Evolutionary conservation across 2,329 filamentous ascomycete genomes (phyloP).

Genomic region (Aspergillus piperis): DNA sequence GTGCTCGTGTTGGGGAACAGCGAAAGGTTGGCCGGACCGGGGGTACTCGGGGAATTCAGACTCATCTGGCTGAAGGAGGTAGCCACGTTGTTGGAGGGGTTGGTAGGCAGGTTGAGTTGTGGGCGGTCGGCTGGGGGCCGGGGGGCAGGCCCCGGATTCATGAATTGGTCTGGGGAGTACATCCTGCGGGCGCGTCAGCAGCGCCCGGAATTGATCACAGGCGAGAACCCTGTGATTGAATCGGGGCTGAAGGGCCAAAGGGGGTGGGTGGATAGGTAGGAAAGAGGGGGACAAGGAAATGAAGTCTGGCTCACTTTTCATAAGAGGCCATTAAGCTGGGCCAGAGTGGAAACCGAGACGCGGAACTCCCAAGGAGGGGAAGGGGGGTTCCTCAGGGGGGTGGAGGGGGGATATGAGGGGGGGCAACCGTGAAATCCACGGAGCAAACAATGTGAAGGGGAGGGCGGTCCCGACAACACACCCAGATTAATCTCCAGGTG

Average conservation of each 20-base stretch:
- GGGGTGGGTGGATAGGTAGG: background rate
- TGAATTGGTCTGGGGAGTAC: constrained; percentile 71
- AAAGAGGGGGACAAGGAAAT: background rate
- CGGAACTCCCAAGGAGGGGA: constrained; percentile 11
- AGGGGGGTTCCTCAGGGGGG: constrained; percentile 13
- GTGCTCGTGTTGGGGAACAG: constrained; percentile 70
- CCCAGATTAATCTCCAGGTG: background rate
- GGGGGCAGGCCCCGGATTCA: constrained; percentile 95
- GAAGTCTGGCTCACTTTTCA: constrained; percentile 34
- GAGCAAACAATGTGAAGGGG: background rate
- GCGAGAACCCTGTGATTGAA: background rate
- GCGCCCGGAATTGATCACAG: background rate
- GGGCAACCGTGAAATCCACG: background rate
- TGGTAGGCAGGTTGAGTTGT: constrained; percentile 73
- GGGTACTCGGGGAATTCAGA: constrained; percentile 65
- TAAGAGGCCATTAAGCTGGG: constrained; percentile 33
- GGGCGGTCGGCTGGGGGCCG: constrained; percentile 83
- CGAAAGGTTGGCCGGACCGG: constrained; percentile 55
- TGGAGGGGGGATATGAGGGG: background rate
- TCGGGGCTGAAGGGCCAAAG: background rate
- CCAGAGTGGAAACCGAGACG: constrained; percentile 20
- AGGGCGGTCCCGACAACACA: background rate
- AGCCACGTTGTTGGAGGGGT: constrained; percentile 63
- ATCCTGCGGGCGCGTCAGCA: constrained; percentile 37
- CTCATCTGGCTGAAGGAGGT: constrained; percentile 71